These are phyloP conservation scores for Neurospora sp. DNA, from an alignment of 2,329 filamentous ascomycete genomes.

Conservation along the genomic window DNA sequence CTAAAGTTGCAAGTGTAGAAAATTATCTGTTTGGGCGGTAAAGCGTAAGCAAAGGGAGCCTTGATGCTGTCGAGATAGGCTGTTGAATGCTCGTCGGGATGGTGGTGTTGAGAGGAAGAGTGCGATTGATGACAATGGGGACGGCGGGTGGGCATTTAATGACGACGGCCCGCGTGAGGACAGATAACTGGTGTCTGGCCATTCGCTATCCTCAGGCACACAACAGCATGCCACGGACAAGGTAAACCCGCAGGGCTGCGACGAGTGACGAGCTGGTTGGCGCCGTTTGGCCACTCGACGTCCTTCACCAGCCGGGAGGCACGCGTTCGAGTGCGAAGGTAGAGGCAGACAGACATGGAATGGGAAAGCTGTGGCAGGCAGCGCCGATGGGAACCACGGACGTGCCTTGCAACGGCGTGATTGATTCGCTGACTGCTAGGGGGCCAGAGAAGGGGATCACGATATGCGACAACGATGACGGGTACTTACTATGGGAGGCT, in stretches of 20 bases:
- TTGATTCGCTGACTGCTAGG: neutral
- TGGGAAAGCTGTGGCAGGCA: neutral
- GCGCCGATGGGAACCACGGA: neutral
- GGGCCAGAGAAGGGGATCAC: neutral
- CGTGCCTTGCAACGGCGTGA: neutral
- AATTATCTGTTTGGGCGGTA: slow-evolving; percentile 10
- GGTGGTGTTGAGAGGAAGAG: slow-evolving; percentile 11
- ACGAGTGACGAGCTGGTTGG: neutral
- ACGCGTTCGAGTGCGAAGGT: neutral
- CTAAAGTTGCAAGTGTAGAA: slow-evolving; percentile 20
- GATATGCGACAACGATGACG: neutral
- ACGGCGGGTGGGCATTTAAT: neutral
- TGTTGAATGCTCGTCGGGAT: neutral
- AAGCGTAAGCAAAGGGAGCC: slow-evolving; percentile 18
- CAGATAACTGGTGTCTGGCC: neutral
- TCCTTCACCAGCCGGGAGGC: neutral
- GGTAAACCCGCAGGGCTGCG: neutral
- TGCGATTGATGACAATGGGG: slow-evolving; percentile 4
- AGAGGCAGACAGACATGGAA: neutral
- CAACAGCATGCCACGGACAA: neutral
- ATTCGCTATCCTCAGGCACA: neutral
- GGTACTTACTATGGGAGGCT: slow-evolving; percentile 15
- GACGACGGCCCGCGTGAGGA: neutral
- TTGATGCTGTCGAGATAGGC: neutral
- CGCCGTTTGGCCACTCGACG: neutral